These are phyloP conservation scores for Eutypa lata DNA, from an alignment of 2,329 filamentous ascomycete genomes.

Conservation along the genomic window DNA sequence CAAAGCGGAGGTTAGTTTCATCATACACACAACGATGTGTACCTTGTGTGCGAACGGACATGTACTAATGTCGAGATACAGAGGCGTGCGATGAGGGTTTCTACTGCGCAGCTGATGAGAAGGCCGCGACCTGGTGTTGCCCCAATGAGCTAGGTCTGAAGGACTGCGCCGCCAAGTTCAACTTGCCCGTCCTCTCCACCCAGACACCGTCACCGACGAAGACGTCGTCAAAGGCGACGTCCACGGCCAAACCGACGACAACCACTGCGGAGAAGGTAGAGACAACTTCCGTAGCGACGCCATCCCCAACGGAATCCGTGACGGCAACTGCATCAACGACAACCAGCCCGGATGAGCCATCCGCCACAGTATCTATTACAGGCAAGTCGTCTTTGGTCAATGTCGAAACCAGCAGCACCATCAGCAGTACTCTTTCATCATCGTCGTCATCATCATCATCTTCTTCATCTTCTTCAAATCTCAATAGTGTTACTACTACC, in stretches of 20 bases:
- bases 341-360: no score
- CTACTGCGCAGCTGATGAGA: slow-evolving; percentile 57
- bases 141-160: slow-evolving; percentile 51
- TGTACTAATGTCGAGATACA: slow-evolving; percentile 23
- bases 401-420: no score
- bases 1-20: slow-evolving; percentile 52
- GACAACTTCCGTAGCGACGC: neutral
- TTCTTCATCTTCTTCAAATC: slow-evolving; percentile 4
- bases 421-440: no score
- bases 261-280: slow-evolving; percentile 1
- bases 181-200: slow-evolving; percentile 28
- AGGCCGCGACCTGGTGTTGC: slow-evolving; percentile 57
- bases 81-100: slow-evolving; percentile 60
- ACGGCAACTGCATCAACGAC: no score
- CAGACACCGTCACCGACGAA: slow-evolving; percentile 45
- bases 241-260: slow-evolving; percentile 8
- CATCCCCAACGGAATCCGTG: neutral
- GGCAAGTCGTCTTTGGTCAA: no score
- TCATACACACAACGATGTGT: slow-evolving; percentile 1
- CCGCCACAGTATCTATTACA: no score
- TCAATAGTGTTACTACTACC: neutral
- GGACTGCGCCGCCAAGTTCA: slow-evolving; percentile 51
- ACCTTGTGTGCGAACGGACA: neutral
- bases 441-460: no score
- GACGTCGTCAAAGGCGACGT: slow-evolving; percentile 30